phyloP scores from a whole-genome alignment of 1,139 yeast genomes.

The Candida albicans region DNA sequence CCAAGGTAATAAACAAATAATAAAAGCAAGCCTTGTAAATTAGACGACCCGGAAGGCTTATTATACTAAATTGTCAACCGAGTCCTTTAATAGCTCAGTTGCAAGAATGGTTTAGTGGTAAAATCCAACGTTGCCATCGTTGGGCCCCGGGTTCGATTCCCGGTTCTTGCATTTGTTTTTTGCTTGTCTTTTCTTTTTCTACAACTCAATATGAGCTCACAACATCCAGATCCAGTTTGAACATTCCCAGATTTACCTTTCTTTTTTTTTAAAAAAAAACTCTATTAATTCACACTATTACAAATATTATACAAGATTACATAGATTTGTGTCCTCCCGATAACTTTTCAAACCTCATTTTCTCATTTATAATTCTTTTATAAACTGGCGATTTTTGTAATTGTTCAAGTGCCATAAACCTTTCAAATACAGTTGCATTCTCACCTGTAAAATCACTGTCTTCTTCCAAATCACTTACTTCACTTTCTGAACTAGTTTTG shows the following conservation, averaged over 20 bases:
- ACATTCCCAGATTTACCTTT: too few species aligned
- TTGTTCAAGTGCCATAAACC: not conserved
- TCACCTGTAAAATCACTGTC: conserved; percentile 2
- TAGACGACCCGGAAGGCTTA: not conserved
- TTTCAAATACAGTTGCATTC: conserved; percentile 1
- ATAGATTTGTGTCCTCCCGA: not conserved
- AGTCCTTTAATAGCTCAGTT: not conserved
- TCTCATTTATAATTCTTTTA: not conserved
- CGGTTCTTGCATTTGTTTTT: conserved; percentile 18
- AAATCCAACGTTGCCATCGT: conserved; percentile 21
- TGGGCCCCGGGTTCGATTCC: conserved; percentile 22
- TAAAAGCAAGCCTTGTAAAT: too few species aligned
- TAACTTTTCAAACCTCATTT: not conserved
- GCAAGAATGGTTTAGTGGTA: conserved; percentile 19
- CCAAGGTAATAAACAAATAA: too few species aligned
- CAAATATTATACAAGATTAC: not conserved
- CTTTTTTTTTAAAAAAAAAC: not conserved
- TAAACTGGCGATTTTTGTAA: not conserved
- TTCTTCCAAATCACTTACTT: conserved; percentile 2
- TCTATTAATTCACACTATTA: not conserved
- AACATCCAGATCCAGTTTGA: too few species aligned
- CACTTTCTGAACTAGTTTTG: not conserved
- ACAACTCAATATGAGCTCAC: not conserved
- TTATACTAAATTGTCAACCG: not conserved
- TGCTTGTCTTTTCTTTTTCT: not conserved